phyloP scores from a whole-genome alignment of 78 protist species.

The Emiliania huxleyi region DNA sequence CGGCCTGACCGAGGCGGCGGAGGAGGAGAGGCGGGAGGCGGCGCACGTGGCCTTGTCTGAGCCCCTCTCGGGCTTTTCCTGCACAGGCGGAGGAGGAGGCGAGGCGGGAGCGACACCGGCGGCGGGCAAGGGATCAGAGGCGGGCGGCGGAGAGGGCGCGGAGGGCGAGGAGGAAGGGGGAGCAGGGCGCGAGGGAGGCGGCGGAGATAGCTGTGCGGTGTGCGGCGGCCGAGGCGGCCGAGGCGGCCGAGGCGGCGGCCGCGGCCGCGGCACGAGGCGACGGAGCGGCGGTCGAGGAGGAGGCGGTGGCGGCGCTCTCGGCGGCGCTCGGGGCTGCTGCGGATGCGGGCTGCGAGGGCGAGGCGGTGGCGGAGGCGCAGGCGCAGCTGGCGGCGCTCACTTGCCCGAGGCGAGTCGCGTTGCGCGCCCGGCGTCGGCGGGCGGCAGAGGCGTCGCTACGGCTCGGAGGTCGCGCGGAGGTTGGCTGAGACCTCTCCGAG shows the following conservation, averaged over 20 bases:
- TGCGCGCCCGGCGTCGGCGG: neutral
- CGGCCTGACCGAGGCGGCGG: neutral
- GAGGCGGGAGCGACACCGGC: neutral
- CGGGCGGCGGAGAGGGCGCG: neutral
- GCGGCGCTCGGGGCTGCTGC: neutral
- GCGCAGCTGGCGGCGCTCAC: neutral
- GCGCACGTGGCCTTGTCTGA: no score
- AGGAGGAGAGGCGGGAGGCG: neutral
- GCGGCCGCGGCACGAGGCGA: neutral
- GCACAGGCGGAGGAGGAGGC: neutral
- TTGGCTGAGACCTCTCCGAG: neutral
- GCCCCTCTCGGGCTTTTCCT: no score
- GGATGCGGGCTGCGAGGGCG: neutral
- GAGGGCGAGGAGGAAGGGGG: neutral
- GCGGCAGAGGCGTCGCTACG: neutral
- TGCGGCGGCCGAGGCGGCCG: no score
- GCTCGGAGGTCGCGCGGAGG: neutral
- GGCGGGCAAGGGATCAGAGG: neutral
- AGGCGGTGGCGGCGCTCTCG: neutral
- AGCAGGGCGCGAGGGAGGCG: neutral
- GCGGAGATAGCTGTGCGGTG: neutral
- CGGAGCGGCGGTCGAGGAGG: neutral
- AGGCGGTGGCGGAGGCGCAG: neutral
- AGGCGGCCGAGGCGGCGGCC: neutral
- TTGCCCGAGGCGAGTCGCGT: neutral